phyloP scores from a whole-genome alignment of 2,329 filamentous ascomycete genomes.

The Trichoderma endophyticum region DNA sequence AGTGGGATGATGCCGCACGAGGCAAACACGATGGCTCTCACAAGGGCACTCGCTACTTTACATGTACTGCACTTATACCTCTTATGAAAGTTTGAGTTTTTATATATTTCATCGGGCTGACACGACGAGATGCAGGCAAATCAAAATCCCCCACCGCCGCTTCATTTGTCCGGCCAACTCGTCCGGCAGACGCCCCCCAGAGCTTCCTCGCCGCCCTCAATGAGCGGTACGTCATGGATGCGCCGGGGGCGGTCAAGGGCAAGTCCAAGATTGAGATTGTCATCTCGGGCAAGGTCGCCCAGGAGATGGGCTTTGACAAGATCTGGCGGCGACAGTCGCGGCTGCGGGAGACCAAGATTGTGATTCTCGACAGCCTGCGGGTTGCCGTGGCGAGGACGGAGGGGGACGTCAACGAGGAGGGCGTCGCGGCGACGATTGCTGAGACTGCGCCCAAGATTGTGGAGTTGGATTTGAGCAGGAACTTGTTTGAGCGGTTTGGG shows the following conservation, averaged over 20 bases:
- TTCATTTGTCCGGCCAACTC: slow-evolving; percentile 80
- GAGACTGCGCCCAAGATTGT: slow-evolving; percentile 63
- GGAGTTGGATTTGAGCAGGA: slow-evolving; percentile 82
- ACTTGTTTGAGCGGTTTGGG: slow-evolving; percentile 67
- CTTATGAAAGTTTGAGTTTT: not conserved
- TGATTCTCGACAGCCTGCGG: slow-evolving; percentile 75
- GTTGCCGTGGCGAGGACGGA: slow-evolving; percentile 45
- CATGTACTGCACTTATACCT: slow-evolving; percentile 52
- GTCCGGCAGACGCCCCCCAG: slow-evolving; percentile 63
- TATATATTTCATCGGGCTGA: not conserved
- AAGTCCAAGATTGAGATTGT: slow-evolving; percentile 49
- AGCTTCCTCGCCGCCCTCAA: slow-evolving; percentile 77
- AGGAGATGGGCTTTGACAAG: slow-evolving; percentile 95
- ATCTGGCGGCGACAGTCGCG: slow-evolving; percentile 75
- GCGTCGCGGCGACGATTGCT: slow-evolving; percentile 39
- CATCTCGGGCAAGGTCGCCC: slow-evolving; percentile 77
- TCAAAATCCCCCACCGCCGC: slow-evolving; percentile 66
- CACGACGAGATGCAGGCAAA: slow-evolving; percentile 44
- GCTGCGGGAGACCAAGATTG: slow-evolving; percentile 72
- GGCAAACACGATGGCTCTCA: slow-evolving; percentile 91
- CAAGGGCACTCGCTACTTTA: slow-evolving; percentile 75
- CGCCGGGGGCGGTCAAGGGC: slow-evolving; percentile 35
- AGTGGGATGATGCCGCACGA: slow-evolving; percentile 86
- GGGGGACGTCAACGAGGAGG: slow-evolving; percentile 28
- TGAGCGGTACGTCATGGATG: slow-evolving; percentile 75